phyloP scores from a whole-genome alignment of 1,284 basidiomycete species.

The Baeospora myosura region DNA sequence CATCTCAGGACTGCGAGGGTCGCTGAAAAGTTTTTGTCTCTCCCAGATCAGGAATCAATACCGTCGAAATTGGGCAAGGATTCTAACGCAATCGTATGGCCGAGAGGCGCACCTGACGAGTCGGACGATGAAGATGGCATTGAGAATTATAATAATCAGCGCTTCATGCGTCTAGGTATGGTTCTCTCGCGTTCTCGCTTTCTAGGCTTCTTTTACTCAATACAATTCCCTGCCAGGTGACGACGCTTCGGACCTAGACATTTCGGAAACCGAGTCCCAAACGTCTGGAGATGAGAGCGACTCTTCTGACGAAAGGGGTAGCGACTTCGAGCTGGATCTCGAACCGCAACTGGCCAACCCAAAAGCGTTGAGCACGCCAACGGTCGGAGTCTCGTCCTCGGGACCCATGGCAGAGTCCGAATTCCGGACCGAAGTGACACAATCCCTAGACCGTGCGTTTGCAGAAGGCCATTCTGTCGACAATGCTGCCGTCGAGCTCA shows the following conservation, averaged over 20 bases:
- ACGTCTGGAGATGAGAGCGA: slow-evolving; percentile 29
- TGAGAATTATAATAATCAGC: slow-evolving; percentile 55
- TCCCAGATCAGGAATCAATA: slow-evolving; percentile 37
- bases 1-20: background rate
- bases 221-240: slow-evolving; percentile 43
- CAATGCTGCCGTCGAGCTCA: slow-evolving; percentile 87
- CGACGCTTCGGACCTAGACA: slow-evolving; percentile 47
- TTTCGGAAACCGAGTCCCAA: slow-evolving; percentile 51
- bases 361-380: too few relatives aligned
- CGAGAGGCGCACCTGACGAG: slow-evolving; percentile 42
- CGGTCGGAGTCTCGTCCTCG: slow-evolving; percentile 25
- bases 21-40: too few relatives aligned
- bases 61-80: slow-evolving; percentile 44
- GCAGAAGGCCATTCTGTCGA: slow-evolving; percentile 86
- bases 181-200: slow-evolving; percentile 1
- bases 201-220: slow-evolving; percentile 5
- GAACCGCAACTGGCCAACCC: too few relatives aligned
- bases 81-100: slow-evolving; percentile 70
- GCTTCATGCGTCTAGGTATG: slow-evolving; percentile 66
- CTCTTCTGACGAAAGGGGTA: slow-evolving; percentile 25
- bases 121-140: slow-evolving; percentile 56
- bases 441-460: slow-evolving; percentile 84
- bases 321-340: slow-evolving; percentile 26
- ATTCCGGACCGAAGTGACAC: slow-evolving; percentile 70
- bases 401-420: slow-evolving; percentile 54